These are phyloP conservation scores for Prunus campanulata DNA, from an alignment of 306 rosid genomes.

Conservation along the genomic window DNA sequence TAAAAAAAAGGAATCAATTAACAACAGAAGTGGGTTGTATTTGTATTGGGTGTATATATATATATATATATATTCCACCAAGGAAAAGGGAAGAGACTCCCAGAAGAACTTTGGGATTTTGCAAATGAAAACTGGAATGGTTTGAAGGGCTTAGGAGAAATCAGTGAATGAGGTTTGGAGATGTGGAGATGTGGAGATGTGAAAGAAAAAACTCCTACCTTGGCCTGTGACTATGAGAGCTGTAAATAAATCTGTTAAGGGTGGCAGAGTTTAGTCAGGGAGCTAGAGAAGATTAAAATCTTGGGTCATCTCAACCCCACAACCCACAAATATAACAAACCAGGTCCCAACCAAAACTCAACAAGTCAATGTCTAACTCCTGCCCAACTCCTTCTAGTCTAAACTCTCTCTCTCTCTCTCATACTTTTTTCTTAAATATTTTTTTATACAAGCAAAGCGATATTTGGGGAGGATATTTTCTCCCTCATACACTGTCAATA, in stretches of 20 bases:
- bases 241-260: conserved; percentile 58
- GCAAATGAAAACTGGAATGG: not conserved
- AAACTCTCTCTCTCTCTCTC: not conserved
- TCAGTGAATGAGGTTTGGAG: not conserved
- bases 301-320: conserved; percentile 45
- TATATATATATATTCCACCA: too few relatives aligned
- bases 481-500: too few relatives aligned
- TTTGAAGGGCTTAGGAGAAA: not conserved
- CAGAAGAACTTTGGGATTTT: not conserved
- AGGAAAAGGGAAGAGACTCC: not conserved
- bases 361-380: conserved; percentile 14
- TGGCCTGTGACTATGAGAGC: conserved; percentile 28
- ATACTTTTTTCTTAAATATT: not conserved
- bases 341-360: conserved; percentile 19
- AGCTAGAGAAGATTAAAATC: conserved; percentile 37
- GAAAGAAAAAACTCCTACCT: conserved; percentile 6
- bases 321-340: conserved; percentile 19
- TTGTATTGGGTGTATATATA: not conserved
- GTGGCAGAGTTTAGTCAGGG: conserved; percentile 48
- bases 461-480: too few relatives aligned
- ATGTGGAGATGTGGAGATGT: not conserved
- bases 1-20: not conserved
- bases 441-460: too few relatives aligned
- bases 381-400: conserved; percentile 22
- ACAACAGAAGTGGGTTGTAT: not conserved